Evolutionary conservation across 1,284 basidiomycete species (phyloP).

Genomic region (Ustanciosporium gigantosporum): DNA sequence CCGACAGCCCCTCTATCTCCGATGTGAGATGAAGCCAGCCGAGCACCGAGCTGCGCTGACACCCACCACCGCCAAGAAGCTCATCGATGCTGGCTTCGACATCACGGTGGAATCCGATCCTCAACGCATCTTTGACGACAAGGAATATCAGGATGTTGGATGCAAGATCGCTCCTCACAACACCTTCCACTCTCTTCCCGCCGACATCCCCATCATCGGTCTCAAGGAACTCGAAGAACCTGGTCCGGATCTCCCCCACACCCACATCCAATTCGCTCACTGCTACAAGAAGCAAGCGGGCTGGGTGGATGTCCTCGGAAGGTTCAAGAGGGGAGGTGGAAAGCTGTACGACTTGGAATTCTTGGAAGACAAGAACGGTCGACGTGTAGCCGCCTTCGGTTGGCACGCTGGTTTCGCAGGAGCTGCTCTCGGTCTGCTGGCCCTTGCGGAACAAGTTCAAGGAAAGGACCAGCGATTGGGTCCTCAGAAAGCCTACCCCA

Average conservation of each 20-base stretch:
- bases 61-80: slow-evolving; percentile 84
- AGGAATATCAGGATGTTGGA: slow-evolving; percentile 75
- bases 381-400: slow-evolving; percentile 97
- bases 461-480: slow-evolving; percentile 61
- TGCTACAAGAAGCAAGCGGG: slow-evolving; percentile 97
- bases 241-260: slow-evolving; percentile 63
- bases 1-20: slow-evolving; percentile 56
- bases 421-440: slow-evolving; percentile 88
- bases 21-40: slow-evolving; percentile 58
- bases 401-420: slow-evolving; percentile 98
- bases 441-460: slow-evolving; percentile 67
- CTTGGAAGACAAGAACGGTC: slow-evolving; percentile 79
- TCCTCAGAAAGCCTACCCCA: slow-evolving; percentile 74
- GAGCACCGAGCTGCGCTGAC: slow-evolving; percentile 92
- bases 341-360: slow-evolving; percentile 97
- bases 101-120: slow-evolving; percentile 91
- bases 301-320: slow-evolving; percentile 83
- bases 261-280: slow-evolving; percentile 98
- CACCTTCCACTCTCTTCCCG: slow-evolving; percentile 82
- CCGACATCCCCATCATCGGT: slow-evolving; percentile 82
- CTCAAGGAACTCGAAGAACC: slow-evolving; percentile 84
- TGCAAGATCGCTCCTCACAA: slow-evolving; percentile 88
- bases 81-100: slow-evolving; percentile 88
- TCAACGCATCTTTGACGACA: slow-evolving; percentile 92
- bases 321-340: slow-evolving; percentile 85